Percentiles rank a stretch among this genome's conserved stretches.
phyloP scores from a whole-genome alignment of 306 rosid genomes.

The Dicorynia guianensis region DNA sequence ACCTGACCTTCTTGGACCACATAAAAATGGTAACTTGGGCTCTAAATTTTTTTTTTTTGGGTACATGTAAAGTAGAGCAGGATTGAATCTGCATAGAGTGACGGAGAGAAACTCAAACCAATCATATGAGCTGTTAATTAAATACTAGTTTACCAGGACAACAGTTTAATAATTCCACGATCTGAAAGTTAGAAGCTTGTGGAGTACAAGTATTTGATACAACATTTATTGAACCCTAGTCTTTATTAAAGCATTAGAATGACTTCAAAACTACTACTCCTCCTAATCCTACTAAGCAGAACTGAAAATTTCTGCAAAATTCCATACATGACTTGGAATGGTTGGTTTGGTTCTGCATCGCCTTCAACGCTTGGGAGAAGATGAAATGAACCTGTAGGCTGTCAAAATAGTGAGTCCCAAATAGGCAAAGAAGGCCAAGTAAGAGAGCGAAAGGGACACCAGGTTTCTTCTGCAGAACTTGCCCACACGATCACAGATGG shows the following conservation, averaged over 20 bases:
- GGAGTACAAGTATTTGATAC: background rate
- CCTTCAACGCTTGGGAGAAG: constrained; percentile 11
- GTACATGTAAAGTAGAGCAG: too few species aligned
- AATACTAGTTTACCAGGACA: too few species aligned
- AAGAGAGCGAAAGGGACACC: constrained; percentile 55
- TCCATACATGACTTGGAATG: background rate
- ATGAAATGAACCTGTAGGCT: constrained; percentile 46
- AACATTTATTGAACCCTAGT: background rate
- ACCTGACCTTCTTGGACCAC: too few species aligned
- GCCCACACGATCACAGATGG: constrained; percentile 57
- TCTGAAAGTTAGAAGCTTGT: background rate
- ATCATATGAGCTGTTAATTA: too few species aligned
- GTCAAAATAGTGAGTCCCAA: constrained; percentile 52
- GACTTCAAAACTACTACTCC: too few species aligned
- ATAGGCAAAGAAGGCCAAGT: constrained; percentile 61
- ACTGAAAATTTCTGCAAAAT: background rate
- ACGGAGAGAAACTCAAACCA: too few species aligned
- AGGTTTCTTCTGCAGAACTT: constrained; percentile 63
- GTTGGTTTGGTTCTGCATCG: too few species aligned
- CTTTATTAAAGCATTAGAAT: background rate
- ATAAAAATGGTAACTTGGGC: too few species aligned
- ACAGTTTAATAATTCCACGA: too few species aligned
- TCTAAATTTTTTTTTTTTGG: too few species aligned
- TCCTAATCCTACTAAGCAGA: background rate
- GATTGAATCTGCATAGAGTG: too few species aligned